Evolutionary conservation across 176 grass and related monocot genomes (phyloP), one percentile per base, ranked within the genome.

Genomic region (Bonia amplexicaulis): DNA sequence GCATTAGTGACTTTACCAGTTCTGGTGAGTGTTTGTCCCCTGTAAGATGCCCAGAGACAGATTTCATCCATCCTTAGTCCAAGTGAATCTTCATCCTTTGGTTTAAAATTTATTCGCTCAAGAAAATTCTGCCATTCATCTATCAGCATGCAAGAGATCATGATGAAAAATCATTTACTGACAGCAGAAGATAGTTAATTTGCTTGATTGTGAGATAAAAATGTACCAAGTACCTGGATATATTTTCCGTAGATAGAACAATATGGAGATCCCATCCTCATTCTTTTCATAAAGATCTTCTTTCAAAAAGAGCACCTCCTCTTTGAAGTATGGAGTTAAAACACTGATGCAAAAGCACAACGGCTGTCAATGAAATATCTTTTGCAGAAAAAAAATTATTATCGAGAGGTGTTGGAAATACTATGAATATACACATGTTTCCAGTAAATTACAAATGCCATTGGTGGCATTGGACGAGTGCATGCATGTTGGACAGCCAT

Each of bases 311-410:
- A 94, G 90, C 27, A 99, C 96, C 29, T 95, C 89, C 88, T 99
- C 96, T 89, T 86, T 91, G 79, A 86, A 99, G 81, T 96, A 99
- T 79, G 96, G 93, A 91, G 96, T 99, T 78, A 99, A 84, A 78
- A 99, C 91, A 92, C 96, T 99, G 79, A 86, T 82, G 42, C 35
- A 61, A 84, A 84, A 84, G 46, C 12, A 91, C 23, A 84, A 20
- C 75, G 7, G 9, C 3, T 20, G 9, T 87, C 59, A 45, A 53
- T 62, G 9, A n/a, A 16, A 74, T 83, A 77, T 47, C 44, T 16
- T 44, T 26, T 53, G 29, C 46, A 31, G 61, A 11, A 10, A 84
- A 76, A 53, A 54, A 67, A 11, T 76, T 69, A 76, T 87, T 19
- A 58, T 82, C n/a, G 5, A 12, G 26, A 57, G 48, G 48, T 51